A percentile compares a stretch with the other conserved stretches of the same genome.
Conservation (phyloP, 768 basidiomycete species). For the Grammothele lineata region DNA sequence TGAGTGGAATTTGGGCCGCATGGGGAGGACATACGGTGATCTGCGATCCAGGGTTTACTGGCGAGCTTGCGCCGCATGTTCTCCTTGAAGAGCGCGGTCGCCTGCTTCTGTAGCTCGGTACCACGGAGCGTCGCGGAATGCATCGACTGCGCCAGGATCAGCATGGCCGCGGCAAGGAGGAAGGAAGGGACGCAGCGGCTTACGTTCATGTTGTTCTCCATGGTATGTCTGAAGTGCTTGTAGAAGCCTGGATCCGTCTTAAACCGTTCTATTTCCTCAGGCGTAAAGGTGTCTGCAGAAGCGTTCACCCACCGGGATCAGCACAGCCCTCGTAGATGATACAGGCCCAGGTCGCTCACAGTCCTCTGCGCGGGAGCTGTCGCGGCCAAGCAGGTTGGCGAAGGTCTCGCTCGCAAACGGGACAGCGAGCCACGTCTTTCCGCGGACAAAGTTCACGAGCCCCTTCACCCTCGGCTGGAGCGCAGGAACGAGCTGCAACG, state of each 20-base stretch:
- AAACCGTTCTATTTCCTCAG: conserved; percentile 47
- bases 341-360: no score
- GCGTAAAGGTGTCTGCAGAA: conserved; percentile 20
- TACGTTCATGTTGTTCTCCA: conserved; percentile 52
- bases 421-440: conserved; percentile 53
- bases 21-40: conserved; percentile 38
- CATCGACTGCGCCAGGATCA: conserved; percentile 33
- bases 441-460: conserved; percentile 52
- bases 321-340: neutral
- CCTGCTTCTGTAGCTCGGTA: conserved; percentile 33
- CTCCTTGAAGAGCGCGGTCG: conserved; percentile 34
- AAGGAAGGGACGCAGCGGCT: conserved; percentile 6
- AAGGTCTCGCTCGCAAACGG: conserved; percentile 41
- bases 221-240: conserved; percentile 42
- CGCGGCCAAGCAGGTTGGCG: conserved; percentile 34
- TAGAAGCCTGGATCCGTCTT: conserved; percentile 41
- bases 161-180: neutral
- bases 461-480: conserved; percentile 49
- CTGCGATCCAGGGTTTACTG: conserved; percentile 58
- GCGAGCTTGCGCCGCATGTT: conserved; percentile 48
- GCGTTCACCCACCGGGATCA: neutral
- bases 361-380: conserved; percentile 31
- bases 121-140: conserved; percentile 36
- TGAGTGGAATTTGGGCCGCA: no score
- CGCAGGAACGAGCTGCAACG: conserved; percentile 55